A percentile compares a stretch with the other conserved stretches of the same genome.
phyloP scores from a whole-genome alignment of 2,329 filamentous ascomycete species.

The Penicillium hesseltinei region DNA sequence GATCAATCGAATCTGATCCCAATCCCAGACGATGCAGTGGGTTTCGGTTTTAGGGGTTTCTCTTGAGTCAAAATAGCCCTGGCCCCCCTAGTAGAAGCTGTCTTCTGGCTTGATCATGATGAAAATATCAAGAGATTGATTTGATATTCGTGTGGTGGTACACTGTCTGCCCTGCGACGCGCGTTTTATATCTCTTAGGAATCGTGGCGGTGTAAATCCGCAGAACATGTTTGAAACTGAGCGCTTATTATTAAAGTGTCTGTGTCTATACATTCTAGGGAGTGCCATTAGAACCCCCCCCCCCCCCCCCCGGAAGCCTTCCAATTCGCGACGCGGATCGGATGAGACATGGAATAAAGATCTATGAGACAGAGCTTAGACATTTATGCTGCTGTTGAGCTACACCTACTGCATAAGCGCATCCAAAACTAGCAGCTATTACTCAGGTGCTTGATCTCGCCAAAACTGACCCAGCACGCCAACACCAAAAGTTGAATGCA shows the following conservation, averaged over 20 bases:
- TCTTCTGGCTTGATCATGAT: not conserved
- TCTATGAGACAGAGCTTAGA: not conserved
- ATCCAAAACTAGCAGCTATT: not conserved
- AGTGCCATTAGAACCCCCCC: not conserved
- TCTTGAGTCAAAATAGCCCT: slow-evolving; percentile 17
- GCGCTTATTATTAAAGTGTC: not conserved
- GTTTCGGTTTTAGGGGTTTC: slow-evolving; percentile 20
- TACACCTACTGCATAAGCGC: not conserved
- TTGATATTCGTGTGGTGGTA: not conserved
- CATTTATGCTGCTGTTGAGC: not conserved
- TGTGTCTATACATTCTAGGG: not conserved
- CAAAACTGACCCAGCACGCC: not conserved
- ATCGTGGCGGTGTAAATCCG: not conserved
- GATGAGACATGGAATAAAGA: not conserved
- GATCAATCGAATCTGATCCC: slow-evolving; percentile 21
- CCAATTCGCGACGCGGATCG: not conserved
- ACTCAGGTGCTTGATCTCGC: not conserved
- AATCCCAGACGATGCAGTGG: slow-evolving; percentile 26
- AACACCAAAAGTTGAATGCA: not conserved
- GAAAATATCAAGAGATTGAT: not conserved
- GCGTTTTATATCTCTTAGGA: no score
- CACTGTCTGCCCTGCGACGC: not conserved
- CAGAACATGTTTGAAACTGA: not conserved
- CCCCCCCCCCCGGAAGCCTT: no score
- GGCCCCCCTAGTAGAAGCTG: slow-evolving; percentile 16